Conservation (phyloP, 2,329 filamentous ascomycete genomes). For the Pseudovirgaria hyperparasitica region DNA sequence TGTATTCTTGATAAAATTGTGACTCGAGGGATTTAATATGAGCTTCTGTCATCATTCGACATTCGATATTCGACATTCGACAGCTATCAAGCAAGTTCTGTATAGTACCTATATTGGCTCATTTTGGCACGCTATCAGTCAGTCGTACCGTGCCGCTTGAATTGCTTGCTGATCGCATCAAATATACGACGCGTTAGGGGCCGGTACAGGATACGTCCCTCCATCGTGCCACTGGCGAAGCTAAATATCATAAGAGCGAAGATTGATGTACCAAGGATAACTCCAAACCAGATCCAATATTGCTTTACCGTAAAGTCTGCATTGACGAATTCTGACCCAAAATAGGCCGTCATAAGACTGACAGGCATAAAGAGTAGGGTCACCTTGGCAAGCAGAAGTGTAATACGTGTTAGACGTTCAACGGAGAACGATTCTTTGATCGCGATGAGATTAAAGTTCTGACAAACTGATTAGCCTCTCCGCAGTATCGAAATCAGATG, state of each 20-base stretch:
- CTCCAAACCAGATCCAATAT: slow-evolving; percentile 57
- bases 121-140: too few species aligned
- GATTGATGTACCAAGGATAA: slow-evolving; percentile 48
- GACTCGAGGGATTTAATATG: too few species aligned
- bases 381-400: slow-evolving; percentile 60
- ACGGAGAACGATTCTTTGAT: slow-evolving; percentile 63
- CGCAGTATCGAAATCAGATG: neutral
- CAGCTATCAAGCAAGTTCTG: too few species aligned
- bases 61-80: too few species aligned
- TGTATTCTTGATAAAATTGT: too few species aligned
- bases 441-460: slow-evolving; percentile 69
- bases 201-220: slow-evolving; percentile 39
- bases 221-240: slow-evolving; percentile 42
- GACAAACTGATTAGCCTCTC: slow-evolving; percentile 1
- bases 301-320: slow-evolving; percentile 47
- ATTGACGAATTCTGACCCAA: slow-evolving; percentile 51
- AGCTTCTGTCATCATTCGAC: too few species aligned
- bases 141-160: too few species aligned
- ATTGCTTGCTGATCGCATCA: slow-evolving; percentile 3
- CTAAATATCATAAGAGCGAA: slow-evolving; percentile 46
- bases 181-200: slow-evolving; percentile 23
- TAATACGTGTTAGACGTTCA: slow-evolving; percentile 57
- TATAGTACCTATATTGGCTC: too few species aligned
- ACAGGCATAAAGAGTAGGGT: slow-evolving; percentile 66
- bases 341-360: slow-evolving; percentile 62